Conservation (phyloP, 129 eudicot species). For the Flaveria ramosissima region DNA sequence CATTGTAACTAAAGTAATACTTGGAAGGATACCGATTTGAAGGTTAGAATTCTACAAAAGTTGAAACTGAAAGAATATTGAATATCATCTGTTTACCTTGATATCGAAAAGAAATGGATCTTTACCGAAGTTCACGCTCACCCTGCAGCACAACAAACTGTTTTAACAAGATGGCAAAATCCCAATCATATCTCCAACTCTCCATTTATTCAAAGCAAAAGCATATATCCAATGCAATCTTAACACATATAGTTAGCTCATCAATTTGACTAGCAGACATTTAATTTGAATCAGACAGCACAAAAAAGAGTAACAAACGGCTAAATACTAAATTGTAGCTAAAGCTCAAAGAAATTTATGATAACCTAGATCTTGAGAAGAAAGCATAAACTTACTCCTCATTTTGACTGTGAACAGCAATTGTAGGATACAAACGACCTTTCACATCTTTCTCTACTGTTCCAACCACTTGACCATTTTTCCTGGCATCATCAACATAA, state of each 20-base stretch:
- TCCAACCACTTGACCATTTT: slow-evolving; percentile 79
- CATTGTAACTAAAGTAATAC: slow-evolving; percentile 17
- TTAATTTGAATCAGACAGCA: background rate
- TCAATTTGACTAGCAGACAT: slow-evolving; percentile 3
- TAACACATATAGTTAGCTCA: background rate
- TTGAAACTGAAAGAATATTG: background rate
- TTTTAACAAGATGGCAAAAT: background rate
- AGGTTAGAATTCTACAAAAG: slow-evolving; percentile 6
- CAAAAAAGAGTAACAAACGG: background rate
- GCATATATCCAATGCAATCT: slow-evolving; percentile 9
- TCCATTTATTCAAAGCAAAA: background rate
- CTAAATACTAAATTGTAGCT: background rate
- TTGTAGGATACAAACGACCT: slow-evolving; percentile 76
- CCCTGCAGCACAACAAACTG: slow-evolving; percentile 50
- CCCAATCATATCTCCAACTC: background rate
- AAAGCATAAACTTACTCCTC: slow-evolving; percentile 76
- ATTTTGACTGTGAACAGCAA: slow-evolving; percentile 92
- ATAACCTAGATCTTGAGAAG: slow-evolving; percentile 1
- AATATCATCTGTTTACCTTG: slow-evolving; percentile 52
- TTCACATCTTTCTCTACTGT: slow-evolving; percentile 60
- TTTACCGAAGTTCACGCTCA: slow-evolving; percentile 85
- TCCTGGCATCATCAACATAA: slow-evolving; percentile 49
- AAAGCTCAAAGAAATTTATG: background rate
- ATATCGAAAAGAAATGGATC: slow-evolving; percentile 78
- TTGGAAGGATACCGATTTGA: background rate